Base-by-base conservation (phyloP, 1,284 basidiomycete genomes). In the Trametes polyzona region DNA sequence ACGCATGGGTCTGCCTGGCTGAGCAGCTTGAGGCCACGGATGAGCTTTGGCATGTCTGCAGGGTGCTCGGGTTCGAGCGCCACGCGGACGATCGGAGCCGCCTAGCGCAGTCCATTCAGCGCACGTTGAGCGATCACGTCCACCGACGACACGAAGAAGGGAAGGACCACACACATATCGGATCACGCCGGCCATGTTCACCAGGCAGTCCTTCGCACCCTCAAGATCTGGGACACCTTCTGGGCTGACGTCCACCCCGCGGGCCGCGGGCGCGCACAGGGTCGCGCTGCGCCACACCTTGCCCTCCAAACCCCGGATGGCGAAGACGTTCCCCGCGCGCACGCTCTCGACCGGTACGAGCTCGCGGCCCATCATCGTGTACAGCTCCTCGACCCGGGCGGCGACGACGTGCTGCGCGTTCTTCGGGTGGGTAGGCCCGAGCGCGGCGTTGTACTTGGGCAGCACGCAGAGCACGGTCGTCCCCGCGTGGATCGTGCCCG, bases 351-450 rank as follows among this genome's bases (percentile, higher is more conserved):
- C 94, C 0, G 88, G 80, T 0, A 94, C 85, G 17, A 99, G 81
- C 68, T 98, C 96, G 36, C 94, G 81, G 3, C 97, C 97, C 97
- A 99, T 99, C 93, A 99, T 98, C 64, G 92, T 87, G 76, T 98
- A 99, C 52, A 99, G 74, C 6, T 88, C 88, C 59, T 88, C 83
- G 5, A 95, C 84, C 19, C 76, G 80, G 16, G 90, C 80, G 9
- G 78, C 73, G n/a, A 81, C 69, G 44, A 95, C 66, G 69, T 92
- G 84, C 61, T 84, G 84, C n/a, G 73, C 75, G 73, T 97, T 96
- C 29, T 75, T 73, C 8, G 88, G 82, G 67, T 96, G 87, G 1
- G 75, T 75, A 0, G 91, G 87, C 2, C 80, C 80, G 4, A 93
- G 76, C 1, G 81, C 61, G n/a, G 83, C 69, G 66, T 90, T 85